Evolutionary conservation across 2,329 filamentous ascomycete genomes (phyloP), one percentile per base, ranked within the genome.

Genomic region (Ophiostoma himal-ulmi): DNA sequence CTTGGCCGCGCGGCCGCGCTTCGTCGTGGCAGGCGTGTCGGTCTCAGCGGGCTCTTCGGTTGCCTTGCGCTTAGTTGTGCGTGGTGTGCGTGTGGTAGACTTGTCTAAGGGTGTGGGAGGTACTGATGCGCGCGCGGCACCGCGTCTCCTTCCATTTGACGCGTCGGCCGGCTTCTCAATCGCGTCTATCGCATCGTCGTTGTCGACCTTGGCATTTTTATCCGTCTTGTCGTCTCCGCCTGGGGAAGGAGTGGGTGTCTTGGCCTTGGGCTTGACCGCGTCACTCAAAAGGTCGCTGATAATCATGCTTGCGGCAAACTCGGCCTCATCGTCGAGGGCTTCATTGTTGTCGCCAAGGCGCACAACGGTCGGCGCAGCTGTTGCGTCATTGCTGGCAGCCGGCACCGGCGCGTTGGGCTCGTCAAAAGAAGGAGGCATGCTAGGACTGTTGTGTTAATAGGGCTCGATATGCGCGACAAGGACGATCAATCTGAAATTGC

Each of bases 51-150:
- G 54, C 22, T 74, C 70, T 0, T 74, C 75, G 1, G 73, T 69
- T 30, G 75, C 73, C 73, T 75, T 76, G 71, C 76, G 76, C 75
- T 77, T 78, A 54, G 34, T 20, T 7, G 62, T 44, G 37, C 72
- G 71, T 14, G 71, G 71, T 11, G 67, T 70, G 5, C 64, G 68
- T 1, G 69, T 48, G 3, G 69, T 60, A 4, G 68, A 22, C 60
- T 67, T 69, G 20, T 44, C 36, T 5, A 36, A 17, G 2, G 67
- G 17, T 10, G 69, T 66, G 62, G 44, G 64, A 22, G 39, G 30
- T 1, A 60, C 66, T 0, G 69, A 68, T 41, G 67, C 48, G 52
- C 52, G 52, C 52, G 17, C n/a, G 6, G 17, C 1, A 22, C 17
- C 22, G 52, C 52, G 52, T 26, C 17, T 57, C 26, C 52, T 26